These are phyloP conservation scores for Berberis thunbergii DNA, from an alignment of 164 flowering plant species.

Conservation along the genomic window DNA sequence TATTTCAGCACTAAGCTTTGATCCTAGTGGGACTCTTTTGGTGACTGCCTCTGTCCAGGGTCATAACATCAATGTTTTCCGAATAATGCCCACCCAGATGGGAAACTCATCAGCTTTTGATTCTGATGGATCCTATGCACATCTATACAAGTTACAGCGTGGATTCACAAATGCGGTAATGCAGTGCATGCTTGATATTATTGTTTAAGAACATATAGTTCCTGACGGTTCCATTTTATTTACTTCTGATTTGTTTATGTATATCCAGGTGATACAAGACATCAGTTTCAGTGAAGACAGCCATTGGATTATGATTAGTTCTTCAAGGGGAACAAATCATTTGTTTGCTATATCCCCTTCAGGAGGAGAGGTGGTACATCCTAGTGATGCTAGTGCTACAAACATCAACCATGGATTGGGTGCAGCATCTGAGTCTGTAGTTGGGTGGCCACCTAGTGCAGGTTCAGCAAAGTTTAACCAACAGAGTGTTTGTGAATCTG, in stretches of 20 bases:
- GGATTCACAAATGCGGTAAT: constrained; percentile 75
- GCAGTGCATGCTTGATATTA: neutral
- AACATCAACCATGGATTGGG: constrained; percentile 18
- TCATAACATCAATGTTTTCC: constrained; percentile 66
- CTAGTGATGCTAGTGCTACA: constrained; percentile 20
- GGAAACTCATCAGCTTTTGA: constrained; percentile 33
- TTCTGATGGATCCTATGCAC: constrained; percentile 33
- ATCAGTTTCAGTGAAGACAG: constrained; percentile 74
- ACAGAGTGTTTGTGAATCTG: constrained; percentile 32
- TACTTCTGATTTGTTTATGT: neutral
- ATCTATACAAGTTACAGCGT: constrained; percentile 74
- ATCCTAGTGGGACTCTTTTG: constrained; percentile 67
- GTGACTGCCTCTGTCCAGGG: constrained; percentile 84
- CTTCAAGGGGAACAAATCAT: constrained; percentile 77
- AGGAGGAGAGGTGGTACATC: constrained; percentile 39
- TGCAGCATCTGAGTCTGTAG: constrained; percentile 15
- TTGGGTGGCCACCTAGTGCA: constrained; percentile 22
- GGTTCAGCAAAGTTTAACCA: constrained; percentile 27
- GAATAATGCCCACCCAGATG: constrained; percentile 40
- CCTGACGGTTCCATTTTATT: neutral
- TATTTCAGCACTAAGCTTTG: constrained; percentile 71
- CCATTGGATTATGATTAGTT: constrained; percentile 68
- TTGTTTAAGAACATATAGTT: neutral
- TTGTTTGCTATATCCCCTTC: constrained; percentile 59
- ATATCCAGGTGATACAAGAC: constrained; percentile 65